These are phyloP conservation scores for Cyberlindnera amylophila DNA, from an alignment of 805 yeast genomes.

Conservation along the genomic window DNA sequence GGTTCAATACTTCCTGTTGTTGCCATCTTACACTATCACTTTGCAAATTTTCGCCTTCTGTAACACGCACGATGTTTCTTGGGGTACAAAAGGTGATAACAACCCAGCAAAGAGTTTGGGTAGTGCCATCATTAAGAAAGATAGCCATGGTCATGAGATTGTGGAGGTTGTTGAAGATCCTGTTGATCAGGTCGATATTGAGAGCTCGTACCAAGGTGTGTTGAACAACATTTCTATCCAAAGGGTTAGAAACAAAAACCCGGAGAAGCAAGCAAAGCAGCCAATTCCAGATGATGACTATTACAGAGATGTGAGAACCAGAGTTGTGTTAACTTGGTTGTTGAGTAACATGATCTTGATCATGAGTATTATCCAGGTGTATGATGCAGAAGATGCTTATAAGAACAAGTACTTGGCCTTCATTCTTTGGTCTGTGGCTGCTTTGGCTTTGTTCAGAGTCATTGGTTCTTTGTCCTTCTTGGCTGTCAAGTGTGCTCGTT, in stretches of 20 bases:
- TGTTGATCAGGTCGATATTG: conserved; percentile 68
- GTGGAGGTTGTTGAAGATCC: conserved; percentile 75
- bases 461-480: conserved; percentile 75
- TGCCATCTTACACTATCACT: conserved; percentile 90
- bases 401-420: conserved; percentile 76
- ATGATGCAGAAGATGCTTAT: conserved; percentile 57
- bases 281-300: conserved; percentile 65
- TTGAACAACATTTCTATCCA: conserved; percentile 68
- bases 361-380: conserved; percentile 85
- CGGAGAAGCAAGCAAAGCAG: conserved; percentile 37
- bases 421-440: conserved; percentile 91
- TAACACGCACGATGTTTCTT: conserved; percentile 95
- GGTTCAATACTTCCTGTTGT: conserved; percentile 78
- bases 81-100: conserved; percentile 98
- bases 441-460: conserved; percentile 76
- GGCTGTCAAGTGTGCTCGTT: conserved; percentile 35
- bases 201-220: conserved; percentile 75
- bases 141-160: conserved; percentile 71
- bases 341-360: conserved; percentile 74
- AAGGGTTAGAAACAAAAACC: conserved; percentile 54
- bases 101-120: conserved; percentile 65
- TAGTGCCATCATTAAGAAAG: conserved; percentile 69
- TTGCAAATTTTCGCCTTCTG: conserved; percentile 95
- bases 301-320: conserved; percentile 89
- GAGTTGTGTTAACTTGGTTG: conserved; percentile 96